phyloP scores from a whole-genome alignment of 2,329 filamentous ascomycete genomes.

The Monosporascus sp. region DNA sequence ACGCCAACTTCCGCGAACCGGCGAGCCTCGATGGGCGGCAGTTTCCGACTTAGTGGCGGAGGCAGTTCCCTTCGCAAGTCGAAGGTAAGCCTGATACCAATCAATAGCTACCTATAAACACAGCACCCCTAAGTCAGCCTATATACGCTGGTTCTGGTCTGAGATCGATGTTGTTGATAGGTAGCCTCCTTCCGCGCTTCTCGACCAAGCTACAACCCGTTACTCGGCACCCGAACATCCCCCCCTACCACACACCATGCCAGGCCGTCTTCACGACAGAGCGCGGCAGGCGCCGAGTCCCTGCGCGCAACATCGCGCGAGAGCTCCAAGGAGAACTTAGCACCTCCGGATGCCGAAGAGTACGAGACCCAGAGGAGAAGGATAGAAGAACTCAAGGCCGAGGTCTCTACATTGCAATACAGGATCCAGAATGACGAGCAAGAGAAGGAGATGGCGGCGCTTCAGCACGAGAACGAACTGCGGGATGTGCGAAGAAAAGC shows the following conservation, averaged over 20 bases:
- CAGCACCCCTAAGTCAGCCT: neutral
- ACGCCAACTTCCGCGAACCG: neutral
- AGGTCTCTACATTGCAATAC: slow-evolving; percentile 83
- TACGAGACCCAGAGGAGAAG: slow-evolving; percentile 52
- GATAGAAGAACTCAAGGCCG: slow-evolving; percentile 78
- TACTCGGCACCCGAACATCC: slow-evolving; percentile 47
- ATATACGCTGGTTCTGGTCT: neutral
- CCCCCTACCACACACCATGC: slow-evolving; percentile 20
- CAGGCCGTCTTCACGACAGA: slow-evolving; percentile 37
- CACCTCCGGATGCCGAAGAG: slow-evolving; percentile 52
- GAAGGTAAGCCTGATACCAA: slow-evolving; percentile 18
- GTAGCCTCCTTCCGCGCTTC: slow-evolving; percentile 42
- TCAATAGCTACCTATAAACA: neutral
- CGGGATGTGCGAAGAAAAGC: slow-evolving; percentile 73
- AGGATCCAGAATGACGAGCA: slow-evolving; percentile 82
- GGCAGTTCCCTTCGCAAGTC: slow-evolving; percentile 22
- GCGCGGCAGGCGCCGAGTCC: slow-evolving; percentile 31
- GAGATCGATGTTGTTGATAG: slow-evolving; percentile 18
- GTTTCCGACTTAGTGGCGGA: slow-evolving; percentile 17
- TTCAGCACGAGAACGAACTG: slow-evolving; percentile 79
- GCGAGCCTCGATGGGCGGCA: neutral
- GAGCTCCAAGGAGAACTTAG: slow-evolving; percentile 56
- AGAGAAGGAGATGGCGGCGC: slow-evolving; percentile 72
- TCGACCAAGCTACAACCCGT: slow-evolving; percentile 55
- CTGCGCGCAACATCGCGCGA: slow-evolving; percentile 47